Base-by-base conservation (phyloP, 2,329 filamentous ascomycete genomes). In the Pseudocercospora vitis region DNA sequence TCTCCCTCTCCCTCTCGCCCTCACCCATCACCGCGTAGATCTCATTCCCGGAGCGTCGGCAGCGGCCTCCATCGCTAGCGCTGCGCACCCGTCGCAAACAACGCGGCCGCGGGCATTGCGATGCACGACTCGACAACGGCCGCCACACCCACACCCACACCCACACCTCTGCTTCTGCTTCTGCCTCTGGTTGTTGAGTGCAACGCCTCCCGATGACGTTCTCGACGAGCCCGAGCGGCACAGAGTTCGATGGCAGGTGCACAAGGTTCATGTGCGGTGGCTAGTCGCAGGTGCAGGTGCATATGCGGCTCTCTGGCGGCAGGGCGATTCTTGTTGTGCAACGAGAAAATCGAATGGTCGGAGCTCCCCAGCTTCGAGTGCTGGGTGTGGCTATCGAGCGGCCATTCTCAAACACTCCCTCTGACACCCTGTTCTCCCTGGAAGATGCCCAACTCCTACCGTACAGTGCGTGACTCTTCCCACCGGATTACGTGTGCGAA, bases 211-310 rank as follows among this genome's bases (percentile, higher is more conserved):
- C 24, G 37, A 42, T 42, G 37, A 26, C 8, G 21, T 42, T 21
- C 19, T 42, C 18, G 37, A 42, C 3, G n/a, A 26, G 37, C 19
- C 19, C 11, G 24, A 42, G 37, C 37, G 37, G 55, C 33, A 57
- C 53, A 55, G 35, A 51, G 45, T 56, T 53, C 50, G 53, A 56
- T 55, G 50, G 57, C 56, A 52, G 55, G 52, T 35, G 46, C 29
- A 57, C 57, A 60, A 57, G 50, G 45, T 57, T 55, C 33, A 47
- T 48, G 46, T 48, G 32, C 28, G 26, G 21, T 48, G 48, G 53
- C 51, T 55, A 53, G 53, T 45, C 46, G 57, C 57, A 53, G 52
- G 32, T 54, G 53, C 51, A 53, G 53, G 45, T 48, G 57, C 57
- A 53, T 55, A 40, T 54, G 53, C 51, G 50, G 56, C 53, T 56